Evolutionary conservation across 176 grass and related monocot species (phyloP).

Genomic region (Paspalum notatum): DNA sequence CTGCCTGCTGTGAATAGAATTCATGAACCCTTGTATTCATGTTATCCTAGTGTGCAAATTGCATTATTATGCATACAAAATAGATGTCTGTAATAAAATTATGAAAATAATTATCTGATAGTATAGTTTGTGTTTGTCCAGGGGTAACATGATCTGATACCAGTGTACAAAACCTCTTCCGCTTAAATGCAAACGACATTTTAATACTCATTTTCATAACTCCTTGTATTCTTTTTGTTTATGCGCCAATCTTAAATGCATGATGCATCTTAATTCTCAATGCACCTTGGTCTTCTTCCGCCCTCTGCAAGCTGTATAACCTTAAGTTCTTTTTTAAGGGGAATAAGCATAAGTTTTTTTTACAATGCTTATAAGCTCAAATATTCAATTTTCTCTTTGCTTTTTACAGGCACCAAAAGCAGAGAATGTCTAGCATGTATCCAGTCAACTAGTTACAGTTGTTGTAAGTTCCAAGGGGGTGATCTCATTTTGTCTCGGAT

Average conservation of each 20-base stretch:
- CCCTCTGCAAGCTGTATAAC: background rate
- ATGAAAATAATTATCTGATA: background rate
- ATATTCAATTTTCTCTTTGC: background rate
- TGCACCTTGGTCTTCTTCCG: background rate
- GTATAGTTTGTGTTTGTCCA: background rate
- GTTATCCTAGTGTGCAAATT: background rate
- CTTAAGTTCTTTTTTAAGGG: background rate
- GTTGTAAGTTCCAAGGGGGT: constrained; percentile 55
- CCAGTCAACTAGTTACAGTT: constrained; percentile 25
- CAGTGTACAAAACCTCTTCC: background rate
- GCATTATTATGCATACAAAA: background rate
- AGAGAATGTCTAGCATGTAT: constrained; percentile 42
- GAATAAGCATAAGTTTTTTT: background rate
- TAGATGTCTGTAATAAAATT: background rate
- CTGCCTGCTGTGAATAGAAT: background rate
- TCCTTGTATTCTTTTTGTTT: background rate
- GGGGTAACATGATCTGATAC: background rate
- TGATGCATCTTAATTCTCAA: constrained; percentile 7
- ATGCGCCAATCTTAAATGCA: background rate
- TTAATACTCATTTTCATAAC: background rate
- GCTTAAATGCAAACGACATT: background rate
- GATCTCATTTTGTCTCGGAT: constrained; percentile 52
- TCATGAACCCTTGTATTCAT: background rate
- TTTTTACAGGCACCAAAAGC: constrained; percentile 30
- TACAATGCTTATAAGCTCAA: background rate